Conservation (phyloP, 306 rosid genomes). For the Trifolium subterraneum region DNA sequence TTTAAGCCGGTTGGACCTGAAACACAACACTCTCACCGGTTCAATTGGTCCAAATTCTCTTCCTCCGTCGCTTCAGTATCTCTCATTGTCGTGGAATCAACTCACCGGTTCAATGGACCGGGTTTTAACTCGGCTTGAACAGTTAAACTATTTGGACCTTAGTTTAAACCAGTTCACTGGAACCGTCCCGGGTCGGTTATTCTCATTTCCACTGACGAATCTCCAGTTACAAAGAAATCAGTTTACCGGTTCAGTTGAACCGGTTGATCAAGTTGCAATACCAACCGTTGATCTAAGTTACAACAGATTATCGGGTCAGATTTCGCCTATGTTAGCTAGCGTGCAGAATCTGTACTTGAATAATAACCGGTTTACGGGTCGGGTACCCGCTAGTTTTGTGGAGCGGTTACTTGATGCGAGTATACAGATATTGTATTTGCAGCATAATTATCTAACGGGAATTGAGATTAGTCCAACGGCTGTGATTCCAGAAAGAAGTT, state of each 20-base stretch:
- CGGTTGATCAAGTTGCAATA: conserved; percentile 66
- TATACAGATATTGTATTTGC: conserved; percentile 81
- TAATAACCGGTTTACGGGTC: conserved; percentile 86
- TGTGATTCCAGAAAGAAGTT: conserved; percentile 87
- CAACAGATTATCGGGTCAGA: conserved; percentile 73
- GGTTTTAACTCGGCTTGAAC: conserved; percentile 61
- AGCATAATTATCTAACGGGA: conserved; percentile 92
- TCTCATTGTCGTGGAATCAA: conserved; percentile 83
- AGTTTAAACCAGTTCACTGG: conserved; percentile 86
- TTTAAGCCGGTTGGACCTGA: conserved; percentile 79
- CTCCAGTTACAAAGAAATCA: conserved; percentile 79
- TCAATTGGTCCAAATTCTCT: conserved; percentile 62
- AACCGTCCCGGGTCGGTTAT: conserved; percentile 67
- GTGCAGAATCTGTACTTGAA: conserved; percentile 88
- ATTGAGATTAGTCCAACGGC: conserved; percentile 93
- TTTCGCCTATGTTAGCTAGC: conserved; percentile 72
- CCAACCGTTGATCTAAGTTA: conserved; percentile 86
- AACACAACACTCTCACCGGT: conserved; percentile 84
- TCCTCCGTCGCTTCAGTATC: conserved; percentile 80
- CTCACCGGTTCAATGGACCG: conserved; percentile 72
- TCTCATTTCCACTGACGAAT: conserved; percentile 71
- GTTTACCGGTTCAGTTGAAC: conserved; percentile 68
- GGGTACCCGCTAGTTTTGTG: conserved; percentile 78
- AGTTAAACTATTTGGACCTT: conserved; percentile 77
- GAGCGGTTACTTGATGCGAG: conserved; percentile 68